Evolutionary conservation across 2,329 filamentous ascomycete genomes (phyloP).

Genomic region (Neonectria ditissima): DNA sequence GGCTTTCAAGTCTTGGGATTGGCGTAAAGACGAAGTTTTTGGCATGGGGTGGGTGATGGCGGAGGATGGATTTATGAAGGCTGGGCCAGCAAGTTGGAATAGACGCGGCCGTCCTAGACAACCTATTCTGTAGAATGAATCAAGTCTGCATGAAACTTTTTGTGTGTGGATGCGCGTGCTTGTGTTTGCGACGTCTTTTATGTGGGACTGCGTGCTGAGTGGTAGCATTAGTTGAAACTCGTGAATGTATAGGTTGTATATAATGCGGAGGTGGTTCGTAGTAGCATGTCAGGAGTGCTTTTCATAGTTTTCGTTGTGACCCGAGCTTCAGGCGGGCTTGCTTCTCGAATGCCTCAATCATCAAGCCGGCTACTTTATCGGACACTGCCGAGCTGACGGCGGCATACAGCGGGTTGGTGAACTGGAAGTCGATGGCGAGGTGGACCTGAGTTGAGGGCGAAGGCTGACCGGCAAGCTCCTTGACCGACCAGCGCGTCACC

Average conservation of each 20-base stretch:
- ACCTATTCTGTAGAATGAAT: slow-evolving; percentile 42
- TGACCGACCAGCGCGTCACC: slow-evolving; percentile 76
- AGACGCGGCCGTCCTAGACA: slow-evolving; percentile 43
- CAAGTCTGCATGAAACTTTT: slow-evolving; percentile 37
- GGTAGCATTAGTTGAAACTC: neutral
- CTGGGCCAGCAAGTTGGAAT: slow-evolving; percentile 42
- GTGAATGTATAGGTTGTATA: slow-evolving; percentile 9
- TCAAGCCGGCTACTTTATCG: slow-evolving; percentile 84
- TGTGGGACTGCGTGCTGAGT: slow-evolving; percentile 5
- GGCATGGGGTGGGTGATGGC: slow-evolving; percentile 21
- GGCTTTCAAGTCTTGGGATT: slow-evolving; percentile 30
- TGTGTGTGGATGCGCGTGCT: slow-evolving; percentile 26
- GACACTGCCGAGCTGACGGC: slow-evolving; percentile 84
- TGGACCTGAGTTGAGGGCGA: slow-evolving; percentile 73
- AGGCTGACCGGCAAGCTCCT: slow-evolving; percentile 51
- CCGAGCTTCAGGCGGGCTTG: slow-evolving; percentile 68
- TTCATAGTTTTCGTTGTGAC: slow-evolving; percentile 30
- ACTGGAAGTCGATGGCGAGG: slow-evolving; percentile 83
- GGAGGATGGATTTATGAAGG: slow-evolving; percentile 25
- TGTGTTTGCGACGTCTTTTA: slow-evolving; percentile 6
- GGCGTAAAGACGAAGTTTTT: slow-evolving; percentile 42
- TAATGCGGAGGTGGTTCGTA: neutral
- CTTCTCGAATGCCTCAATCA: slow-evolving; percentile 94
- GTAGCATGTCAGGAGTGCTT: neutral
- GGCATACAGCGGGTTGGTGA: slow-evolving; percentile 89